Base-by-base conservation (phyloP, 2,329 filamentous ascomycete species). In the Cercospora brassicicola region DNA sequence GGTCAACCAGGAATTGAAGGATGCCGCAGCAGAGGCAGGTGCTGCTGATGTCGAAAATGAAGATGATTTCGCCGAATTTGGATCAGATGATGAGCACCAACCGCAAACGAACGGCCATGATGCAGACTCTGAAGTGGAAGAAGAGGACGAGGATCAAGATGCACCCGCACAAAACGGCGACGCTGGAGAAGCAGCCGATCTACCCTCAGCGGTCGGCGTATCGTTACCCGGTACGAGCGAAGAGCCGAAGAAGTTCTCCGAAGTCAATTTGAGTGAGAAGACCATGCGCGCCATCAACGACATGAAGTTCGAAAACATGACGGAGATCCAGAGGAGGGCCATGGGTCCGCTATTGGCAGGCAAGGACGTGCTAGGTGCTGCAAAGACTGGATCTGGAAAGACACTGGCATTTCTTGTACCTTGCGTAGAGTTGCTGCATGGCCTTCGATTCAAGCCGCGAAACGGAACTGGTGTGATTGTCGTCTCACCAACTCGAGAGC, bases 291-390 rank as follows among this genome's bases (percentile, higher is more conserved):
- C 93, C 8, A 93, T 97, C 74, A 82, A 89, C 67, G 92, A 91
- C 71, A 98, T 99, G 94, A 91, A 91, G 13, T 97, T 98, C 78
- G 90, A 91, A 76, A 94, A 86, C 59, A 97, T 99, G 94, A 98
- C 95, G 0, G 92, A 95, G 79, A 97, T 98, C 73, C 95, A 98
- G 81, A 87, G 89, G 74, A 87, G 91, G 77, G 91, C 90, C 11
- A 97, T 98, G 65, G 94, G 94, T 4, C 93, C 94, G 20, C 84
- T 96, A 57, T 84, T 98, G 68, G 93, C 94, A 51, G 95, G 95
- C 71, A 90, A 91, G 78, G 94, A 98, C 82, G 92, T 98, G 23
- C 87, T 99, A 55, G 95, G 95, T 75, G 94, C 94, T 33, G 95
- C 95, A 61, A 98, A 98, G 85, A 97, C 94, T 2, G 94, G 94